A percentile compares a stretch with the other conserved stretches of the same genome.
phyloP scores from a whole-genome alignment of 2,329 filamentous ascomycete genomes.

The Botrytis medusae region DNA sequence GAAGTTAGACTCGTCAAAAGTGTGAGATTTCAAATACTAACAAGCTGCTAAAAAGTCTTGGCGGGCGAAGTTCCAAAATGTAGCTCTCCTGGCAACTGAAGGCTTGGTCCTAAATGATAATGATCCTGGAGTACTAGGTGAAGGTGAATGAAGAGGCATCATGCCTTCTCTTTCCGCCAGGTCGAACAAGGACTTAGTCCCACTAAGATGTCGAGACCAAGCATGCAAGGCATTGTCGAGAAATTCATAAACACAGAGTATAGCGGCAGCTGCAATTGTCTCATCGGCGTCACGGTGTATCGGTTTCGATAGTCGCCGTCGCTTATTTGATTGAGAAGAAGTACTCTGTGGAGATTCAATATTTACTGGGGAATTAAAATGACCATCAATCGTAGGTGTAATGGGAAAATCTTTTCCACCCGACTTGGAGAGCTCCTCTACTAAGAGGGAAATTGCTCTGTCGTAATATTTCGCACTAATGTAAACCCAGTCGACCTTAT shows the following conservation, averaged over 20 bases:
- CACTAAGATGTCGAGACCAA: constrained; percentile 65
- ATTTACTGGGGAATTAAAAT: constrained; percentile 31
- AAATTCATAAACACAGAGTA: constrained; percentile 67
- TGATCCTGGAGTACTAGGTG: constrained; percentile 42
- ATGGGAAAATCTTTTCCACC: constrained; percentile 30
- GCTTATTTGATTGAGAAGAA: constrained; percentile 39
- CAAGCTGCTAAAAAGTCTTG: constrained; percentile 66
- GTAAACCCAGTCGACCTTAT: constrained; percentile 56
- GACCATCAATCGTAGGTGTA: constrained; percentile 39
- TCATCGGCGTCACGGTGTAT: constrained; percentile 52
- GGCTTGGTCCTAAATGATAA: constrained; percentile 41
- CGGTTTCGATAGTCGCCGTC: constrained; percentile 46
- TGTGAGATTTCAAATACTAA: constrained; percentile 38
- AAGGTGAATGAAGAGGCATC: constrained; percentile 44
- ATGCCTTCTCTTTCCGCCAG: constrained; percentile 52
- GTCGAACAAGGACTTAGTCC: constrained; percentile 62
- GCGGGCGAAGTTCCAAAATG: constrained; percentile 67
- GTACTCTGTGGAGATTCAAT: constrained; percentile 32
- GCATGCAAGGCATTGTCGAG: constrained; percentile 62
- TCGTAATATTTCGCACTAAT: constrained; percentile 62
- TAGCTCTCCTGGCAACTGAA: constrained; percentile 56
- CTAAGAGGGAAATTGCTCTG: constrained; percentile 52
- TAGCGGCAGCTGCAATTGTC: constrained; percentile 63
- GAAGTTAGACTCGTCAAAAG: constrained; percentile 1
- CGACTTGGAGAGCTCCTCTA: constrained; percentile 41